phyloP scores from a whole-genome alignment of 2,329 filamentous ascomycete genomes.

The Nakataea oryzae region DNA sequence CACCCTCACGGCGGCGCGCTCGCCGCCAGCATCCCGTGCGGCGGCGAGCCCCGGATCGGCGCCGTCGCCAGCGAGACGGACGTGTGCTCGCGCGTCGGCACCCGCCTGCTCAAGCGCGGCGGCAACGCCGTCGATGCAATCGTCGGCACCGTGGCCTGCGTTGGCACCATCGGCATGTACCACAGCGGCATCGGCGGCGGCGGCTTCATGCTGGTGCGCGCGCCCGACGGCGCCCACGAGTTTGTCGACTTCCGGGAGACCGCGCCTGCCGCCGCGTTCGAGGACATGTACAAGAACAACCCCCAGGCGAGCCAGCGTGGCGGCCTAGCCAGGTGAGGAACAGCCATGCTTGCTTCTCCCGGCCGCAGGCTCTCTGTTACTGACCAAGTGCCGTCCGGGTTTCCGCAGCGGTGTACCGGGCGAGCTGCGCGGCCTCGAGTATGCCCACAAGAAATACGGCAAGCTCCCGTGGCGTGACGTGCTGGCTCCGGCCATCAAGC shows the following conservation, averaged over 20 bases:
- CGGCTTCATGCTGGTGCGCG: constrained; percentile 66
- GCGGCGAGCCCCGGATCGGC: constrained; percentile 24
- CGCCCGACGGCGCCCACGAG: constrained; percentile 57
- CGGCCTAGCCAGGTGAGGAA: constrained; percentile 60
- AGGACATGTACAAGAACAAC: constrained; percentile 74
- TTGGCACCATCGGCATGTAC: constrained; percentile 55
- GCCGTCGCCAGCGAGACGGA: constrained; percentile 52
- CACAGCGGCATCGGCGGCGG: constrained; percentile 66
- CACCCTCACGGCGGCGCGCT: background rate
- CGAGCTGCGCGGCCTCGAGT: constrained; percentile 62
- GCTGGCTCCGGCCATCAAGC: constrained; percentile 57
- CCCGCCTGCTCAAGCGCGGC: constrained; percentile 42
- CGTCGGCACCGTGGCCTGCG: constrained; percentile 53
- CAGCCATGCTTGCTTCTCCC: background rate
- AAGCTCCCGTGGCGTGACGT: constrained; percentile 54
- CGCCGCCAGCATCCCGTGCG: background rate
- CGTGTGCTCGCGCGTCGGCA: constrained; percentile 50
- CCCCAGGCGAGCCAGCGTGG: constrained; percentile 52
- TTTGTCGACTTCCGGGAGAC: constrained; percentile 80
- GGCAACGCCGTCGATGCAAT: constrained; percentile 59
- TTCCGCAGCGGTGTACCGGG: constrained; percentile 49
- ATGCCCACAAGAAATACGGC: constrained; percentile 61
- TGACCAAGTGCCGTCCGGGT: constrained; percentile 4
- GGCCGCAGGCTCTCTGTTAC: background rate
- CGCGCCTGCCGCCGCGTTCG: constrained; percentile 65